Conservation (phyloP, 2,329 filamentous ascomycete species). For the Cyphellophora attinorum region DNA sequence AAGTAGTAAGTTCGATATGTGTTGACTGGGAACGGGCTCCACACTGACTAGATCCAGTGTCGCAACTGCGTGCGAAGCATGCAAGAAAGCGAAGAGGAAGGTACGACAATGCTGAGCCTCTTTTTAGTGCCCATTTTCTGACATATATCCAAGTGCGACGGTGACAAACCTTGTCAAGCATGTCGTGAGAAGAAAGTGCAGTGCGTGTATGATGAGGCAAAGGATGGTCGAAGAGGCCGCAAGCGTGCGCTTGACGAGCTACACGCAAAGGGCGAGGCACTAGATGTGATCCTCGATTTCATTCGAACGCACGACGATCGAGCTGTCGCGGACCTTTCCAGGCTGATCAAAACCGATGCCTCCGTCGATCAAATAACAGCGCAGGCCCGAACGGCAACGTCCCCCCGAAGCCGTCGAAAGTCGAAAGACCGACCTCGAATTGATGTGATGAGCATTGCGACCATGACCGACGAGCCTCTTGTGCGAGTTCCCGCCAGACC, state of each 20-base stretch:
- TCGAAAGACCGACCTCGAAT: not conserved
- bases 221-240: slow-evolving; percentile 2
- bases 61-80: not conserved
- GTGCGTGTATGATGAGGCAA: slow-evolving; percentile 1
- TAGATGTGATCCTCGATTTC: not conserved
- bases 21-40: too few relatives aligned
- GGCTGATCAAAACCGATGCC: not conserved
- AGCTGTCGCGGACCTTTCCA: not conserved
- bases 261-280: not conserved
- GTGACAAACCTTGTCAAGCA: slow-evolving; percentile 1
- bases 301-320: not conserved
- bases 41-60: too few relatives aligned
- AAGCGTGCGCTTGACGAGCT: not conserved
- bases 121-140: not conserved
- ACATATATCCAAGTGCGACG: slow-evolving; percentile 1
- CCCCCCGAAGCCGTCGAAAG: not conserved
- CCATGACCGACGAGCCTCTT: slow-evolving; percentile 1
- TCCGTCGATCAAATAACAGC: slow-evolving; percentile 1
- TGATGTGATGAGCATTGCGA: slow-evolving; percentile 1
- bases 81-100: slow-evolving; percentile 1
- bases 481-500: slow-evolving; percentile 9
- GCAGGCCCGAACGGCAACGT: not conserved
- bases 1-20: too few relatives aligned
- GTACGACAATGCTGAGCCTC: not conserved
- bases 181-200: slow-evolving; percentile 1